Conservation (phyloP, 352 stramenopile species). For the Peronospora destructor region DNA sequence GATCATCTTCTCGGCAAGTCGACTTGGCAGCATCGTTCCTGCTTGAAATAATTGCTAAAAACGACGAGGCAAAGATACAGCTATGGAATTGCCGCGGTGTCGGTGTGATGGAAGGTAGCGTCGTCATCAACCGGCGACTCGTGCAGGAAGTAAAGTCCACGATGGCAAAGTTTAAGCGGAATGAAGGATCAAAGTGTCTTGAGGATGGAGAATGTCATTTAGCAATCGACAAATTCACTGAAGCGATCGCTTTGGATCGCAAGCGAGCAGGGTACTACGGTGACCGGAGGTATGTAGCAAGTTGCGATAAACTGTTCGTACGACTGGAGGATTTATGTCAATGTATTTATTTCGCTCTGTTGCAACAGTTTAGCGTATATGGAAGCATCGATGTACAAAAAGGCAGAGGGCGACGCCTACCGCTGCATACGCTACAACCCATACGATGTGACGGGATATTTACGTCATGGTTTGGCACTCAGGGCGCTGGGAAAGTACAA, state of each 20-base stretch:
- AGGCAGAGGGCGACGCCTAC: conserved; percentile 85
- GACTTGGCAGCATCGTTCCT: conserved; percentile 45
- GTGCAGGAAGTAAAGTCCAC: conserved; percentile 60
- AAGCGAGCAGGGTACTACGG: conserved; percentile 89
- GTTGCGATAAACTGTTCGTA: background rate
- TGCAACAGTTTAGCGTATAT: conserved; percentile 56
- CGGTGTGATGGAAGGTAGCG: conserved; percentile 34
- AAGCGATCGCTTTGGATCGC: conserved; percentile 85
- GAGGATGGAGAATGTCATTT: conserved; percentile 82
- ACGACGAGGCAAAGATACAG: conserved; percentile 36
- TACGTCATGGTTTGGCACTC: conserved; percentile 87
- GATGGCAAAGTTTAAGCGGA: conserved; percentile 57
- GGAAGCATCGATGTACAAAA: conserved; percentile 55
- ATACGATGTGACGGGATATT: conserved; percentile 90
- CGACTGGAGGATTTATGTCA: background rate
- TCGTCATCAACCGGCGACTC: conserved; percentile 38
- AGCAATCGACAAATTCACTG: conserved; percentile 90
- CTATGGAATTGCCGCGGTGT: conserved; percentile 39
- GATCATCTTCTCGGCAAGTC: conserved; percentile 36
- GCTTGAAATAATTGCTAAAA: conserved; percentile 37
- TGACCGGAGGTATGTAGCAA: conserved; percentile 66
- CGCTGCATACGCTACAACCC: conserved; percentile 90
- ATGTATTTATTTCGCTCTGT: background rate
- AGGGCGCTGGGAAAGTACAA: conserved; percentile 77
- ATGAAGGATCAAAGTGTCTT: conserved; percentile 89